These are phyloP conservation scores for Taphrina pruni DNA, from an alignment of 1,139 yeast genomes.

Conservation along the genomic window DNA sequence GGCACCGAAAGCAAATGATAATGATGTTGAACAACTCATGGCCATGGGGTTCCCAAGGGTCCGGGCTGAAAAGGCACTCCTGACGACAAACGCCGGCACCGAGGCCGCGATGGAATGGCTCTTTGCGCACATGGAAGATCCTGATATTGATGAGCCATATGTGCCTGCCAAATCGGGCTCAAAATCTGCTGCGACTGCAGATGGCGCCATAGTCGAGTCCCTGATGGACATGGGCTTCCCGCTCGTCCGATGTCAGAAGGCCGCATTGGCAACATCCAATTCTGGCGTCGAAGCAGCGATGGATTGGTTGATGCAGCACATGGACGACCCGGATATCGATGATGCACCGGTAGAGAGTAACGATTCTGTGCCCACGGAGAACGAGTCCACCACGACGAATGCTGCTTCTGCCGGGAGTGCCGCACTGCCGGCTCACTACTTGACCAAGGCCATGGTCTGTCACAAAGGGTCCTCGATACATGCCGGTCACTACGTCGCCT, in stretches of 20 bases:
- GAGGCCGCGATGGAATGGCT: constrained; percentile 93
- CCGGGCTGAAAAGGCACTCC: constrained; percentile 71
- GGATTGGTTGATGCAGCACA: constrained; percentile 84
- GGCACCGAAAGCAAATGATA: constrained; percentile 62
- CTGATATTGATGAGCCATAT: constrained; percentile 73
- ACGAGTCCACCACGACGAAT: constrained; percentile 45
- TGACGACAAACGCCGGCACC: constrained; percentile 65
- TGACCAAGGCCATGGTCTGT: constrained; percentile 75
- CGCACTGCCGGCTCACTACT: constrained; percentile 55
- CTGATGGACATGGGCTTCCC: constrained; percentile 81
- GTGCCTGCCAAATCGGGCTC: constrained; percentile 48
- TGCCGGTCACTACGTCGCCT: constrained; percentile 95
- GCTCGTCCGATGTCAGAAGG: constrained; percentile 66
- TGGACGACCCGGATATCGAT: constrained; percentile 61
- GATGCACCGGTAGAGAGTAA: constrained; percentile 42
- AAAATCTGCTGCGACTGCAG: constrained; percentile 53
- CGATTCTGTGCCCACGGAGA: constrained; percentile 47
- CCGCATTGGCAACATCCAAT: constrained; percentile 60
- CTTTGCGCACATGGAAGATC: constrained; percentile 84
- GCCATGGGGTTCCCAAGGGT: constrained; percentile 88
- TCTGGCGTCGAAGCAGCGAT: constrained; percentile 73
- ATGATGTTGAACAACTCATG: constrained; percentile 61
- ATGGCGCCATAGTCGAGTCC: constrained; percentile 54
- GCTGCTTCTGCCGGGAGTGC: constrained; percentile 47
- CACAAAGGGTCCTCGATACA: constrained; percentile 95